Base-by-base conservation (phyloP, 495 filamentous ascomycete genomes). In the Aspergillus homomorphus region DNA sequence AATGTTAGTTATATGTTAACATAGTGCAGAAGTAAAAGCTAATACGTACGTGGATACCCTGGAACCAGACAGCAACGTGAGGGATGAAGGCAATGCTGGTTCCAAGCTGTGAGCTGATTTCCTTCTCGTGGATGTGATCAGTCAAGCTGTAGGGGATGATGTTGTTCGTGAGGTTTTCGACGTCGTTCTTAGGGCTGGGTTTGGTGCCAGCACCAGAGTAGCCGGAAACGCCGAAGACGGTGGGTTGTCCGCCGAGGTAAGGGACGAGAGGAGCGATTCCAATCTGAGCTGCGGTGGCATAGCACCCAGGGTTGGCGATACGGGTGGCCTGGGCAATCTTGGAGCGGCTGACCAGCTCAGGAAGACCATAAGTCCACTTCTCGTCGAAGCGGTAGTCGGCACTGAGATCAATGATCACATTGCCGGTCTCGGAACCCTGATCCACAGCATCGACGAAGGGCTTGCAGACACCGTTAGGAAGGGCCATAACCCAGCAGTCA, bases 151-250 rank as follows among this genome's bases (percentile, higher is more conserved):
- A 97, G 3, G 93, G 88, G 51, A 97, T 92, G 56, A 96, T 80
- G 77, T 96, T 97, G 79, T 92, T 83, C 52, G 83, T 89, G 20
- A 98, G 83, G 68, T 87, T 81, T n/a, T 88, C 73, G 21, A 97
- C 88, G 67, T 98, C 89, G 80, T 98, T 98, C 85, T 97, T 97
- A 18, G 92, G 87, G 54, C 84, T 89, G 0, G 92, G 92, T 78
- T 97, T 98, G 57, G 94, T 97, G 66, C 94, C 94, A 28, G 94
- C 94, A 30, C 94, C 94, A 0, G 91, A 96, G 76, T 98, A 98
- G 21, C 94, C 94, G 14, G 90, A 95, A 9, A 97, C 88, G 74
- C 94, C 94, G 66, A 98, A 97, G 59, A 92, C 77, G 48, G 88
- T 92, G 19, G 94, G 93, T 72, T 88, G 83, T 20, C 88, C 90